Percentiles rank a stretch among this genome's conserved stretches.
Conservation (phyloP, 2,329 filamentous ascomycete genomes). For the Zymoseptoria brevis region DNA sequence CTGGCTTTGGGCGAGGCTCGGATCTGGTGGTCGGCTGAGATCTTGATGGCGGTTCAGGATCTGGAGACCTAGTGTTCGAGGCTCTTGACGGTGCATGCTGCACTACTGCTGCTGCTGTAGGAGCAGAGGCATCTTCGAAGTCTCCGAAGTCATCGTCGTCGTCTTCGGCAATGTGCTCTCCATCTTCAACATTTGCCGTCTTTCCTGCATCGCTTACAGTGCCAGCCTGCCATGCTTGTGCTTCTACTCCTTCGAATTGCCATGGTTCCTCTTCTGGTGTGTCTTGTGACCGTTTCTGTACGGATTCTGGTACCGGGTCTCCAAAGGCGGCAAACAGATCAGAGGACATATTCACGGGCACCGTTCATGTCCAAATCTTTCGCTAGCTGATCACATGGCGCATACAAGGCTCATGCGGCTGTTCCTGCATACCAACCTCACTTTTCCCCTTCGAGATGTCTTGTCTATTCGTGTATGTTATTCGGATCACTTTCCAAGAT, state of each 20-base stretch:
- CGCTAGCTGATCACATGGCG: background rate
- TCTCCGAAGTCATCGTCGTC: constrained; percentile 48
- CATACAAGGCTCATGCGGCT: background rate
- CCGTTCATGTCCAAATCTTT: background rate
- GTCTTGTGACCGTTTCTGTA: background rate
- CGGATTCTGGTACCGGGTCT: constrained; percentile 5
- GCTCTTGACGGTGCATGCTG: background rate
- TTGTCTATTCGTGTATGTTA: no score
- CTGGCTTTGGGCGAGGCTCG: constrained; percentile 2
- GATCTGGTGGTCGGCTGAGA: constrained; percentile 12
- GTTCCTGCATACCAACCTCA: no score
- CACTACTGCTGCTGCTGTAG: background rate
- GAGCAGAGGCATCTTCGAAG: constrained; percentile 38
- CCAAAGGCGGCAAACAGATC: constrained; percentile 48
- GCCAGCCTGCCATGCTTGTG: background rate
- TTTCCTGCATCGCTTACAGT: background rate
- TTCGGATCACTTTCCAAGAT: no score
- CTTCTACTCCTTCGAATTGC: background rate
- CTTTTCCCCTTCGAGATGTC: no score
- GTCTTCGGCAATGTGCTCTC: constrained; percentile 10
- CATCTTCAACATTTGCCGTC: background rate
- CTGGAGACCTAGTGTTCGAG: background rate
- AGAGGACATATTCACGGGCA: constrained; percentile 40
- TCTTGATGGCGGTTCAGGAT: background rate
- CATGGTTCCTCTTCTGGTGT: background rate